Percentiles rank a stretch among this genome's conserved stretches.
Evolutionary conservation across 2,329 filamentous ascomycete genomes (phyloP).

Genomic region (Xylaria sp.): DNA sequence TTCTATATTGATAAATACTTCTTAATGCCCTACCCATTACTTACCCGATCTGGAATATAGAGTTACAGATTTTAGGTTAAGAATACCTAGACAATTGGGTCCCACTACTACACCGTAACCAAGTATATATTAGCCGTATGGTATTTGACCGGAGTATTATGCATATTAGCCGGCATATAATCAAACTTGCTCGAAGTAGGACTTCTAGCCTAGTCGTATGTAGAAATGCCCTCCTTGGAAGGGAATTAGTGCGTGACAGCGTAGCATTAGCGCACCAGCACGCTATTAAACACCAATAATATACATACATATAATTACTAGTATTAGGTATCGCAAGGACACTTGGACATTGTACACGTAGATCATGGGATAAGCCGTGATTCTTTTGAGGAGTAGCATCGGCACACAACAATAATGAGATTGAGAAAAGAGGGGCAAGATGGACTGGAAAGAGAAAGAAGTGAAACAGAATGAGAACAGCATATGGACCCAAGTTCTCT

Average conservation of each 20-base stretch:
- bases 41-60: too few species aligned
- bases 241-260: background rate
- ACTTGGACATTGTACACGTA: background rate
- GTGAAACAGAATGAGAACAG: background rate
- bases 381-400: background rate
- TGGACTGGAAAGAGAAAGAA: too few species aligned
- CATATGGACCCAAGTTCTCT: too few species aligned
- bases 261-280: background rate
- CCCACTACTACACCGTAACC: background rate
- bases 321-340: background rate
- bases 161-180: background rate
- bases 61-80: too few species aligned
- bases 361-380: background rate
- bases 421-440: background rate
- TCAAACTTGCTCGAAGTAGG: background rate
- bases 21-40: too few species aligned
- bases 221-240: background rate
- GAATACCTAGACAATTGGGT: background rate
- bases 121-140: background rate
- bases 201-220: background rate
- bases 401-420: background rate
- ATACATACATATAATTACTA: background rate
- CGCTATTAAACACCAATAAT: background rate
- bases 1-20: too few species aligned
- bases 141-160: background rate